phyloP scores from a whole-genome alignment of 2,329 filamentous ascomycete genomes.

The Sphaerostilbella broomeana region DNA sequence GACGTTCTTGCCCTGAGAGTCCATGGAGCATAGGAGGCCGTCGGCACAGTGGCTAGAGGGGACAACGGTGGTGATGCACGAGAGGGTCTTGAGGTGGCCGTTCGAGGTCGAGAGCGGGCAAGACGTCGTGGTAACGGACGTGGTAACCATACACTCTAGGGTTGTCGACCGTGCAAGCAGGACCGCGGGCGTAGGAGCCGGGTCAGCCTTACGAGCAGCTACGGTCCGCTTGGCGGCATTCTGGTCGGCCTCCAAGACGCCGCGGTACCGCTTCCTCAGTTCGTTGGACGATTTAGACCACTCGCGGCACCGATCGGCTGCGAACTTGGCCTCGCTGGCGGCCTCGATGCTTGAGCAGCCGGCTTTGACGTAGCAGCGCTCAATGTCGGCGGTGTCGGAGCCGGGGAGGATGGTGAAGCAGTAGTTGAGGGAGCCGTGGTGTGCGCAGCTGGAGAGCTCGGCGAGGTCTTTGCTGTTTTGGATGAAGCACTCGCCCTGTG shows the following conservation, averaged over 20 bases:
- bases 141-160: slow-evolving; percentile 32
- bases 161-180: slow-evolving; percentile 16
- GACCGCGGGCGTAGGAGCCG: slow-evolving; percentile 15
- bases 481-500: slow-evolving; percentile 34
- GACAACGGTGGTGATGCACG: slow-evolving; percentile 34
- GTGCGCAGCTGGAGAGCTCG: slow-evolving; percentile 36
- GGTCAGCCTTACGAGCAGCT: slow-evolving; percentile 14
- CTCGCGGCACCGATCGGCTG: slow-evolving; percentile 28
- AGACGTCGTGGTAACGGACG: slow-evolving; percentile 26
- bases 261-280: slow-evolving; percentile 24
- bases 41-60: slow-evolving; percentile 34
- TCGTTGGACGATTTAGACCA: slow-evolving; percentile 21
- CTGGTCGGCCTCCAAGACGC: slow-evolving; percentile 4
- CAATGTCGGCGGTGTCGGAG: slow-evolving; percentile 28
- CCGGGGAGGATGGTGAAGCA: slow-evolving; percentile 35
- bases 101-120: slow-evolving; percentile 36
- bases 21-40: slow-evolving; percentile 38
- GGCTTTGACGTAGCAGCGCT: slow-evolving; percentile 30
- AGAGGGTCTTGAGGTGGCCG: slow-evolving; percentile 26
- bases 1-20: slow-evolving; percentile 30
- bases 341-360: slow-evolving; percentile 31
- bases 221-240: neutral
- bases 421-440: slow-evolving; percentile 33
- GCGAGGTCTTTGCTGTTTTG: slow-evolving; percentile 34
- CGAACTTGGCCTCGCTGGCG: slow-evolving; percentile 22